Evolutionary conservation across 2,329 filamentous ascomycete species (phyloP), one percentile per base, ranked within the genome.

Genomic region (Lecanosticta acicola): DNA sequence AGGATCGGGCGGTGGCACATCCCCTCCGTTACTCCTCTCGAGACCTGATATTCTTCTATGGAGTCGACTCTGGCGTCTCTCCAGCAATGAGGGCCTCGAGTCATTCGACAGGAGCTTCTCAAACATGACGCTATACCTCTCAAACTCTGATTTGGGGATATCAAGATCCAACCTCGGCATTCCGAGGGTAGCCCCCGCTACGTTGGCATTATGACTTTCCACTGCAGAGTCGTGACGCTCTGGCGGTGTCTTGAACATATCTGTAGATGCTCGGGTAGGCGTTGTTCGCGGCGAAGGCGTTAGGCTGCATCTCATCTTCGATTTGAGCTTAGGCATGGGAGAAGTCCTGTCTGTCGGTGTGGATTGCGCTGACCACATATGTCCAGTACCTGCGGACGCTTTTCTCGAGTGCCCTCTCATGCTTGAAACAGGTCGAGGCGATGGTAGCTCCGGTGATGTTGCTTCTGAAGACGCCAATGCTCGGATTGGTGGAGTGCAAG

Each of bases 111-210:
- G 70, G 4, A 96, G 73, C 32, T 78, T 79, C 45, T 83, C 81
- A 61, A 97, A 96, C 90, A 96, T 96, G 54, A 96, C 79, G 57
- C 89, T 95, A 58, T 95, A 97, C 39, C 91, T 76, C 63, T 96
- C 91, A 75, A 97, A 49, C 51, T 84, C 80, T 45, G 86, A 76
- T 40, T 79, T 78, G 1, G 91, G 90, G 46, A 96, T 93, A 42
- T 90, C 80, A 13, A 96, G 77, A 57, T 89, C 76, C 16, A 96
- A 70, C 32, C 68, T 58, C 2, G 65, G 67, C 16, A 55, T 64
- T 13, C 43, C 48, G 32, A 37, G 45, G 11, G 20, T 32, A 3
- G 45, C 14, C 3, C 24, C 13, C 2, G 32, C 38, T 2, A 40
- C 17, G 10, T 39, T 39, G 13, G 10, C 20, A 17, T 41, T 21